phyloP scores from a whole-genome alignment of 2,329 filamentous ascomycete species.

The Microdochium nivale region DNA sequence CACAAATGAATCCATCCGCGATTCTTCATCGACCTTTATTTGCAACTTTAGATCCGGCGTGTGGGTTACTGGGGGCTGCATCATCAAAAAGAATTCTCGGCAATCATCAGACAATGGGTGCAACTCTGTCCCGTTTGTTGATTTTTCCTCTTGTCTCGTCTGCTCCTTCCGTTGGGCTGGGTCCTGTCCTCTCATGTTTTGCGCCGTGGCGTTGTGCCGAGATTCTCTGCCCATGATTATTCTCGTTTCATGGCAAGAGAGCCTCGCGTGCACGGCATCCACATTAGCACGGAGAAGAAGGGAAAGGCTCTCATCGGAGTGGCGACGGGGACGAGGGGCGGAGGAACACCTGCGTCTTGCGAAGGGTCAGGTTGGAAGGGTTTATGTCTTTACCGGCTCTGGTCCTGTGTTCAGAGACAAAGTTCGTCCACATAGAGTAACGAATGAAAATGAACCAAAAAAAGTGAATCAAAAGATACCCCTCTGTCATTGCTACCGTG shows the following conservation, averaged over 20 bases:
- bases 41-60: conserved; percentile 1
- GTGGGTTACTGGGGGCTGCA: not conserved
- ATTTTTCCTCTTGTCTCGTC: not conserved
- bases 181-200: not conserved
- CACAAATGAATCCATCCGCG: not conserved
- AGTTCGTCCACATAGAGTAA: not conserved
- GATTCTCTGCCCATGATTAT: not conserved
- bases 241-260: not conserved
- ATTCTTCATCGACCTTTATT: not conserved
- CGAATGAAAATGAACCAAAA: conserved; percentile 1
- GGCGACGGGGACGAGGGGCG: not conserved
- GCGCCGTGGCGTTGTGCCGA: not conserved
- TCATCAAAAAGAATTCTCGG: not conserved
- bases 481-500: not conserved
- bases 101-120: not conserved
- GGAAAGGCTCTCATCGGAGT: not conserved
- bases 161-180: not conserved
- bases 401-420: conserved; percentile 1
- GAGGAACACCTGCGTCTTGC: not conserved
- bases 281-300: not conserved
- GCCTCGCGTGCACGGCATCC: not conserved
- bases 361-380: not conserved
- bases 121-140: not conserved
- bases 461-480: not conserved
- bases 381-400: conserved; percentile 1